phyloP scores from a whole-genome alignment of 768 basidiomycete genomes.

The Amanita molliuscula region DNA sequence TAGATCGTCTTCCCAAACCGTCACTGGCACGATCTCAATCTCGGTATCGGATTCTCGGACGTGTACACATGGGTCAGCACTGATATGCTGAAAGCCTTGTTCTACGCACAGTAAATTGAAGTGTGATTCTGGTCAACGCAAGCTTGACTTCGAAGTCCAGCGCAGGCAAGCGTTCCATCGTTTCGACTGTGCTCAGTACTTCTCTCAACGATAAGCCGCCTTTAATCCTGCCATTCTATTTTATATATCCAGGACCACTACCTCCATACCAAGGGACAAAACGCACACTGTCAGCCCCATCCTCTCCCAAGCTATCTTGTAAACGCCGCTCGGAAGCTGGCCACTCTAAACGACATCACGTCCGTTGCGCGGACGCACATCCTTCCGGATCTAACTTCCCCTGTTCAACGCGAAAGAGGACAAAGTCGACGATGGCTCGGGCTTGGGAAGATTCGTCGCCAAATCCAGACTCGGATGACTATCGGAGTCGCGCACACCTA shows the following conservation, averaged over 20 bases:
- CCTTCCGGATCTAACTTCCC: slow-evolving; percentile 14
- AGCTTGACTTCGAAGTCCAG: too few relatives aligned
- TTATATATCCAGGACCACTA: slow-evolving; percentile 9
- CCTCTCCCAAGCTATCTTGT: not conserved
- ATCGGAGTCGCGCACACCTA: not conserved
- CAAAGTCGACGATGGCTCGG: slow-evolving; percentile 66
- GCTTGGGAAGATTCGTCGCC: slow-evolving; percentile 52
- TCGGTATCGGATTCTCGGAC: too few relatives aligned
- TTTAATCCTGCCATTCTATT: not conserved
- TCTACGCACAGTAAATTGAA: too few relatives aligned
- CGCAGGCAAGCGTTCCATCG: slow-evolving; percentile 74
- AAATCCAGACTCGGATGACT: not conserved
- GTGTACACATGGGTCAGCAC: too few relatives aligned
- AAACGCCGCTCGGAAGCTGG: not conserved
- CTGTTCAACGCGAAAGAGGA: slow-evolving; percentile 68
- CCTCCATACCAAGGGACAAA: slow-evolving; percentile 16
- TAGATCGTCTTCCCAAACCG: too few relatives aligned
- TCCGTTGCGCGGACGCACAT: slow-evolving; percentile 7
- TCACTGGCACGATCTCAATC: too few relatives aligned
- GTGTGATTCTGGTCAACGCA: too few relatives aligned
- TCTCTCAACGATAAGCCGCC: slow-evolving; percentile 71
- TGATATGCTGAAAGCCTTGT: too few relatives aligned
- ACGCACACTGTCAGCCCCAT: slow-evolving; percentile 8
- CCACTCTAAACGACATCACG: slow-evolving; percentile 1
- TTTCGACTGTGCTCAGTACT: slow-evolving; percentile 76